Base-by-base conservation (phyloP, 2,329 filamentous ascomycete genomes). In the Aspergillus sp. region DNA sequence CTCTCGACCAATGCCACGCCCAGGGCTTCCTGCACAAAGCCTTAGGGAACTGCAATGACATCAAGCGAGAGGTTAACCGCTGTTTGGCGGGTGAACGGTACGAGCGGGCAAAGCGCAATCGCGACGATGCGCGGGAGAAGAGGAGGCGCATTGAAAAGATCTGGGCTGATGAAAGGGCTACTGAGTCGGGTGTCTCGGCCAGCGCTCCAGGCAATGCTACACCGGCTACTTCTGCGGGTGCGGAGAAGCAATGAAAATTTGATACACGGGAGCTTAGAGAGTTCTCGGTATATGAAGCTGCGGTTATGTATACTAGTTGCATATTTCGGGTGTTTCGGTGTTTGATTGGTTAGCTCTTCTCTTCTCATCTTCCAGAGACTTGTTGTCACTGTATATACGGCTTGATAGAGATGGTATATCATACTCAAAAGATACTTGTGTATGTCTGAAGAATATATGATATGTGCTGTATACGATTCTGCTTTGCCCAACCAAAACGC, bases 1-100 rank as follows among this genome's bases (percentile, higher is more conserved):
- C 90, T 48, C 90, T 99, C 66, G 95, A 98, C 70, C 91, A 97
- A 80, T 99, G 95, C 79, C 95, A 99, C 73, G 89, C 90, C 33
- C 85, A 84, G 59, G 95, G 95, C 54, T 99, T 99, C 78, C 78
- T 99, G 57, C 93, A 90, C 85, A 97, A 96, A 77, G 87, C 90
- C 2, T 79, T 91, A 61, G 95, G 95, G 56, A 91, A 89, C 81
- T 99, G 95, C 84, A 98, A 91, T 75, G 84, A 88, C 41, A 84
- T 89, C 61, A 99, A 99, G 76, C 82, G 86, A 42, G 81, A 91
- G 57, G 90, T 99, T 67, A 95, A 90, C 77, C 83, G 86, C 70
- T 99, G 95, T 72, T 83, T 99, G 52, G 86, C 90, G 62, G 86
- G 83, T 39, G 91, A 96, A 75, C 85, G 95, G 69, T 78, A 88